phyloP scores from a whole-genome alignment of 192 early-diverging fungal genomes.

The Jimgerdemannia lactiflua region DNA sequence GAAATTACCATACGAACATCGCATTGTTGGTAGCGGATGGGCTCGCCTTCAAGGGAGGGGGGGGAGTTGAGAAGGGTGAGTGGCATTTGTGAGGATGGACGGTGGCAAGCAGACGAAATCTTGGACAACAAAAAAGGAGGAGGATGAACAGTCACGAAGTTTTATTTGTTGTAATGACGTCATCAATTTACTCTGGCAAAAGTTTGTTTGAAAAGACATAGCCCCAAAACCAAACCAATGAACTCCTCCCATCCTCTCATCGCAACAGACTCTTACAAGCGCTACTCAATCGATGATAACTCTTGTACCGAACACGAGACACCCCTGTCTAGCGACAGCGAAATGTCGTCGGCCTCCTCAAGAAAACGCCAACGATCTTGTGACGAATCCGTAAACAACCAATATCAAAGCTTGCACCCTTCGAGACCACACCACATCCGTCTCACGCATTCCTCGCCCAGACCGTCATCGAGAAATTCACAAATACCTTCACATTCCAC shows the following conservation, averaged over 20 bases:
- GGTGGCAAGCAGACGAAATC: neutral
- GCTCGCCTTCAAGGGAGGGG: neutral
- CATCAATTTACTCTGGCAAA: too few relatives aligned
- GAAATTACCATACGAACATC: neutral
- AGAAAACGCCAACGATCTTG: neutral
- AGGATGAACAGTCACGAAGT: neutral
- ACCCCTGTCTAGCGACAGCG: neutral
- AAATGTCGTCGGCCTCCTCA: neutral
- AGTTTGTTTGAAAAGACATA: too few relatives aligned
- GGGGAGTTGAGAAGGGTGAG: neutral
- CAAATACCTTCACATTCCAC: neutral
- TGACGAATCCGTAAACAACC: too few relatives aligned
- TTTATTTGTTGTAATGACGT: neutral
- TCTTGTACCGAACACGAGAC: neutral
- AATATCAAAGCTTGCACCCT: too few relatives aligned
- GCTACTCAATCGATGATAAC: neutral
- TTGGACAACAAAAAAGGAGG: neutral
- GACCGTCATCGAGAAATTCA: slow-evolving; percentile 2
- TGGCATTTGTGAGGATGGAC: neutral
- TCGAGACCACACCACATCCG: neutral
- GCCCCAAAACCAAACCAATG: too few relatives aligned
- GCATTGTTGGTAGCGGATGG: neutral
- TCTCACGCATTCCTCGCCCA: slow-evolving; percentile 2
- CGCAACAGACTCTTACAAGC: neutral
- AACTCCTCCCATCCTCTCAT: neutral